Conservation (phyloP, 768 basidiomycete species). For the Boletus speciosus region DNA sequence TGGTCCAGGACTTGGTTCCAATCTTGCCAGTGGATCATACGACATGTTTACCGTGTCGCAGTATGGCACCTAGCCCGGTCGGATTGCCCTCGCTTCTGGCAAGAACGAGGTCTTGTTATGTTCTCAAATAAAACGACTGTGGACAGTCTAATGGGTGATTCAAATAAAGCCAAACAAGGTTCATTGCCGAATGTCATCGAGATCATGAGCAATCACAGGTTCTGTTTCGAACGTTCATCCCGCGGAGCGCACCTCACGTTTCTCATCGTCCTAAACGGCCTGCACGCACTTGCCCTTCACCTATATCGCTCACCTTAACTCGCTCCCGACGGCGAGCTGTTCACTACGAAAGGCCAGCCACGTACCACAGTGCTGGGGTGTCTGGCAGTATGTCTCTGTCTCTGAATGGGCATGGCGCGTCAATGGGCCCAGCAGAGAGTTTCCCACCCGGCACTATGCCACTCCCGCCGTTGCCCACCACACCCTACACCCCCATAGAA, state of each 20-base stretch:
- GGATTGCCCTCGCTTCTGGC: no score
- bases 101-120: no score
- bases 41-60: no score
- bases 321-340: neutral
- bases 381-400: conserved; percentile 9
- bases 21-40: no score
- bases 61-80: no score
- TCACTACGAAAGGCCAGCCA: conserved; percentile 6
- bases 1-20: no score
- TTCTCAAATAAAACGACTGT: no score
- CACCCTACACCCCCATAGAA: conserved; percentile 31
- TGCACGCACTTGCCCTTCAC: neutral
- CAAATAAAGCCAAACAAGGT: conserved; percentile 29
- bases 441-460: conserved; percentile 23
- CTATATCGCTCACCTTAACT: neutral
- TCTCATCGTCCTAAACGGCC: neutral
- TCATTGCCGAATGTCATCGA: conserved; percentile 16
- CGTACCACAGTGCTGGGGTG: neutral
- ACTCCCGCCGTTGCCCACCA: conserved; percentile 10
- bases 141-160: no score
- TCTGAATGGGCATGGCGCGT: neutral
- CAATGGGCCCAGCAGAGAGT: neutral
- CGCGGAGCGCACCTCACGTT: no score
- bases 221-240: conserved; percentile 15
- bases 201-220: conserved; percentile 14